Conservation (phyloP, 2,329 filamentous ascomycete genomes). For the Colletotrichum agaves region DNA sequence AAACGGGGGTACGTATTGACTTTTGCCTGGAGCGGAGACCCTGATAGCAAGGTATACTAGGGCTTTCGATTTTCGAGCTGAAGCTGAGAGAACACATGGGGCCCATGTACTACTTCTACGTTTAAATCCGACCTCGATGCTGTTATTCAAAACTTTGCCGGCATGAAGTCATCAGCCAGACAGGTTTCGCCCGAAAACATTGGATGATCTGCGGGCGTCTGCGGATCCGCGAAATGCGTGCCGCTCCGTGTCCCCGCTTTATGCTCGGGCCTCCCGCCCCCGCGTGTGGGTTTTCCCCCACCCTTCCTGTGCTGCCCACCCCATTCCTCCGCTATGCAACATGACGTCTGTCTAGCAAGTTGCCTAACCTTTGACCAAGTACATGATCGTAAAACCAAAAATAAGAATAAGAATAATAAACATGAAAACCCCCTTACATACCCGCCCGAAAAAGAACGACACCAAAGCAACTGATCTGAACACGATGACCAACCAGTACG, state of each 20-base stretch:
- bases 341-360: not conserved
- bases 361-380: not conserved
- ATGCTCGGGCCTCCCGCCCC: not conserved
- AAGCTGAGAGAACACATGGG: too few relatives aligned
- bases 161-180: not conserved
- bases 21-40: slow-evolving; percentile 40
- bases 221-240: too few relatives aligned
- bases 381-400: too few relatives aligned
- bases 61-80: too few relatives aligned
- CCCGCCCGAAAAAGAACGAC: too few relatives aligned
- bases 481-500: not conserved
- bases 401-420: too few relatives aligned
- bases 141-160: not conserved
- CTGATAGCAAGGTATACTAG: not conserved
- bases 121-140: too few relatives aligned
- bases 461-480: not conserved
- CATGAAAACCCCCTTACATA: too few relatives aligned
- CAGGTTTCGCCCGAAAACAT: not conserved
- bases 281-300: not conserved
- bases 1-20: slow-evolving; percentile 40
- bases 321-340: not conserved
- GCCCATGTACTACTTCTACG: not conserved
- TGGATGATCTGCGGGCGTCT: not conserved
- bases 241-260: not conserved
- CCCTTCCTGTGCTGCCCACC: not conserved